These are phyloP conservation scores for Cucumis variabilis DNA, from an alignment of 331 rosid genomes.

Conservation along the genomic window DNA sequence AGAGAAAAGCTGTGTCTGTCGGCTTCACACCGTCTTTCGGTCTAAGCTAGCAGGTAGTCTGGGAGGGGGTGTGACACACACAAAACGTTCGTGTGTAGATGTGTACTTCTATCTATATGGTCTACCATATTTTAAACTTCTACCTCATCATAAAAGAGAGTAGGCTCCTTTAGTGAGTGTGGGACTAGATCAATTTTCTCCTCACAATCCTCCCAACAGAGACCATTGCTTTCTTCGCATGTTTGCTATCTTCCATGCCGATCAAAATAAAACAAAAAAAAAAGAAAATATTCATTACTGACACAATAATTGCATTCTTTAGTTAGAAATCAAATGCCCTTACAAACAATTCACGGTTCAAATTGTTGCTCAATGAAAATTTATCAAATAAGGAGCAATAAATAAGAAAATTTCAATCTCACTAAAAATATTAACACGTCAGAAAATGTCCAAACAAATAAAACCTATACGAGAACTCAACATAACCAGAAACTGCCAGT, in stretches of 20 bases:
- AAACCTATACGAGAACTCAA: background rate
- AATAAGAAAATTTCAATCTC: background rate
- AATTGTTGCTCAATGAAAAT: background rate
- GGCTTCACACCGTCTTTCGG: too few species aligned
- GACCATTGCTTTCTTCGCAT: conserved; percentile 50
- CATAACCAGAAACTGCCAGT: background rate
- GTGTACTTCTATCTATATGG: background rate
- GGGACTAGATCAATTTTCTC: conserved; percentile 81
- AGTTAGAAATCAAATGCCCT: conserved; percentile 9
- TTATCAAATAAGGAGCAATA: background rate
- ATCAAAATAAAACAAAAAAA: conserved; percentile 10
- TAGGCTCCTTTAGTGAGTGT: conserved; percentile 85
- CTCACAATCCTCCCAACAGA: conserved; percentile 81
- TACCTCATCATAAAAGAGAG: conserved; percentile 97
- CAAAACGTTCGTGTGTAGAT: too few species aligned
- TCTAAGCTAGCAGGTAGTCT: too few species aligned
- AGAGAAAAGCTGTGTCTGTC: too few species aligned
- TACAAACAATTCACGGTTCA: background rate
- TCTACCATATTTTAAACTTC: conserved; percentile 28
- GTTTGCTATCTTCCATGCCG: conserved; percentile 47
- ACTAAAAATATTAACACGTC: background rate
- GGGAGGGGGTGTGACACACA: too few species aligned
- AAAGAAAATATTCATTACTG: background rate
- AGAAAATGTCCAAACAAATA: background rate
- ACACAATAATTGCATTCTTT: background rate